Base-by-base conservation (phyloP, 1,284 basidiomycete genomes). In the Rhodotorula sp. region DNA sequence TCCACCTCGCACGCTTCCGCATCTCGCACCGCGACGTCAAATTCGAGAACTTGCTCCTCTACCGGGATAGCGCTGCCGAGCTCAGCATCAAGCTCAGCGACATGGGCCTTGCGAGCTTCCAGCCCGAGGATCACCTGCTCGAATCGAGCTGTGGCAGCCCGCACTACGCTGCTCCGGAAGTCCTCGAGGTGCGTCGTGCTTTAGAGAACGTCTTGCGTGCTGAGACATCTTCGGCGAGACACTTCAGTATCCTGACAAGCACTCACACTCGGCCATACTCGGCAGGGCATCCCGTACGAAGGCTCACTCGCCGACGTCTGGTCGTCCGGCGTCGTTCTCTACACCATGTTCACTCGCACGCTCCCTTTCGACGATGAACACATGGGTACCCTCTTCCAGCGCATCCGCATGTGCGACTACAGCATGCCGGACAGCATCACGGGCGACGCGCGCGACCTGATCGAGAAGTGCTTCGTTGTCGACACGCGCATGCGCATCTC, bases 91-190 rank as follows among this genome's bases (percentile, higher is more conserved):
- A 82, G 74, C 69, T 82, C 27, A 80, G 78, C 61, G 81, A 82
- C 74, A 79, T 82, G 68, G 81, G 81, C 46, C 81, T 82, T 80
- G 79, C 80, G 16, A 78, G 80, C 8, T 77, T 80, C n/a, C 79
- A 81, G 59, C 76, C 77, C 3, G 75, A 74, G 1, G 80, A 78
- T 53, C 74, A 75, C 64, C 75, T 80, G 75, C 72, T 82, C 46
- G 80, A 79, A 65, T 81, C 80, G 44, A 80, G 80, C 66, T 82
- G 81, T 59, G 81, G 81, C 23, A 79, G 78, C 50, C 81, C 81
- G 10, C 81, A 82, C 72, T 82, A 82, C 61, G 81, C 81, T 46
- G 79, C 78, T 45, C 81, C 81, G 19, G 81, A 82, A 69, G 80
- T 82, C 57, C 79, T 82, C 55, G 74, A 72, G 59, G 80, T 80